Base-by-base conservation (phyloP, 148 eudicot species). In the Mesembryanthemum crystallinum region DNA sequence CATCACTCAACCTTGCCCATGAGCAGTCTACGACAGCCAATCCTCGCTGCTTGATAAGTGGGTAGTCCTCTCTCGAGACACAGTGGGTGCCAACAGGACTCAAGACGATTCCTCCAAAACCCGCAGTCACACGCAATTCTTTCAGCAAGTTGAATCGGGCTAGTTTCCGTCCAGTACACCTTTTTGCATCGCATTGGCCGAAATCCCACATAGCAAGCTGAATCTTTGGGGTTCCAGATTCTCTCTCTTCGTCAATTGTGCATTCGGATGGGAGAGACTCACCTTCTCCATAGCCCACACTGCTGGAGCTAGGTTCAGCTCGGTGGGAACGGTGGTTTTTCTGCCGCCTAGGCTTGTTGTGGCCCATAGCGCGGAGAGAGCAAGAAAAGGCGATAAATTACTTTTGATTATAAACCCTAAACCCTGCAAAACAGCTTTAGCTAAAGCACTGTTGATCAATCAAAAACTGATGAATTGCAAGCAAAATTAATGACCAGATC, bases 121-220 rank as follows among this genome's bases (percentile, higher is more conserved):
- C 97, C 75, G 79, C 82, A 69, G 88, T 88, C 70, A 95, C 89
- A 3, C 94, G 92, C 72, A 95, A 75, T 77, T 95, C 97, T 82
- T 91, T 95, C 77, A 95, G 76, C 65, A 95, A 75, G 73, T 88
- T 84, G 59, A 95, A 95, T 72, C 99, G 85, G 33, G 94, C 90
- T 58, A 95, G 90, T 81, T 95, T 95, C 76, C 99, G 87, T 17
- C 99, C 97, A 7, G 97, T 95, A 80, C 99, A 95, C 80, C 87
- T 92, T 85, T 95, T 92, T 21, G 93, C 87, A 81, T 95, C 97
- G 71, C 97, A 95, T 73, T 95, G 99, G n/a, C 92, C 99, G 43
- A 95, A 95, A 84, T 92, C 99, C 98, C 98, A 95, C 98, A 95
- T 95, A 14, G 99, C 99, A 27, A 95, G 97, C 83, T 95, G 92